Evolutionary conservation across 208 protist genomes (phyloP).

Genomic region (Trypanosoma rangeli): DNA sequence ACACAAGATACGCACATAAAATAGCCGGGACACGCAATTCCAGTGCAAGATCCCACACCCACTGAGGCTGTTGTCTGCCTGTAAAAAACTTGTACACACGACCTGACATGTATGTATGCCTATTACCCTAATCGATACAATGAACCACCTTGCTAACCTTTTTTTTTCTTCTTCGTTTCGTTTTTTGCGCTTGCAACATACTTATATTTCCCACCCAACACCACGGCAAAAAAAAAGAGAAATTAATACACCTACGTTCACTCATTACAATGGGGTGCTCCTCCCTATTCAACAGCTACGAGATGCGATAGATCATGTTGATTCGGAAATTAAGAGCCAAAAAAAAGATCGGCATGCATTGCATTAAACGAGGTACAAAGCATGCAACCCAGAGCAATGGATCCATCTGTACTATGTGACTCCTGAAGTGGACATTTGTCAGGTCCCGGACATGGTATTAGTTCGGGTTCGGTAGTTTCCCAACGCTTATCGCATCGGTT

Average conservation of each 20-base stretch:
- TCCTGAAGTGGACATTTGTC: slow-evolving; percentile 57
- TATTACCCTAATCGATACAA: slow-evolving; percentile 5
- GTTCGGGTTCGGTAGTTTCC: slow-evolving; percentile 55
- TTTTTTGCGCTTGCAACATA: not conserved
- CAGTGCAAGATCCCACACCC: slow-evolving; percentile 87
- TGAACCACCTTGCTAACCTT: not conserved
- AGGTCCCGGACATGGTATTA: slow-evolving; percentile 54
- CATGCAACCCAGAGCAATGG: slow-evolving; percentile 52
- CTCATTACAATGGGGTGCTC: not conserved
- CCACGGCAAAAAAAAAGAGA: slow-evolving; percentile 23
- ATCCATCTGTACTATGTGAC: slow-evolving; percentile 31
- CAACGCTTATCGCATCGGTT: slow-evolving; percentile 68
- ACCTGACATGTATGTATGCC: slow-evolving; percentile 32
- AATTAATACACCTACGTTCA: not conserved
- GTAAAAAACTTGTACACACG: slow-evolving; percentile 67
- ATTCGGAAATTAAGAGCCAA: not conserved
- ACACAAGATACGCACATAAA: slow-evolving; percentile 55
- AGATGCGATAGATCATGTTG: not conserved
- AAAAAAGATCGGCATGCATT: slow-evolving; percentile 12
- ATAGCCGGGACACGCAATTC: slow-evolving; percentile 77
- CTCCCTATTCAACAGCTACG: not conserved
- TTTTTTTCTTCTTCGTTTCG: not conserved
- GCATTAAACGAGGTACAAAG: slow-evolving; percentile 32
- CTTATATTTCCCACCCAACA: not conserved
- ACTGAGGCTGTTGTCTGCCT: slow-evolving; percentile 78